phyloP scores from a whole-genome alignment of 2,329 filamentous ascomycete species.

The Lithohypha guttulata region DNA sequence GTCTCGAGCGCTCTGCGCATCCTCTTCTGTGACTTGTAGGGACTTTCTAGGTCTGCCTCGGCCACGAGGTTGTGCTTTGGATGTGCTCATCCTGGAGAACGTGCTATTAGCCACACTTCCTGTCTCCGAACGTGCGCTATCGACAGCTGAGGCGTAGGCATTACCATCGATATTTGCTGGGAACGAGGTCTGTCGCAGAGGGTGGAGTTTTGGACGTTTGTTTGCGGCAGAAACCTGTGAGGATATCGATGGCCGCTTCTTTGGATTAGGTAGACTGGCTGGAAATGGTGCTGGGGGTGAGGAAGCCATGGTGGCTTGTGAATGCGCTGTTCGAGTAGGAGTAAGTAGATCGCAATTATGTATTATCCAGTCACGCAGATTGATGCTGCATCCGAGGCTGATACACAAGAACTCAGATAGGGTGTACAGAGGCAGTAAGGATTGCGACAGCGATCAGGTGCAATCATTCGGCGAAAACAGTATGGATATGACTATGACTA shows the following conservation, averaged over 20 bases:
- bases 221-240: conserved; percentile 27
- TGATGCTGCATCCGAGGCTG: too few species aligned
- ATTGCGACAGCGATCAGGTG: too few species aligned
- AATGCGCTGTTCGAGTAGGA: too few species aligned
- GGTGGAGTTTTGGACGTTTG: conserved; percentile 28
- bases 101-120: conserved; percentile 19
- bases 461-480: too few species aligned
- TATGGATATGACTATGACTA: too few species aligned
- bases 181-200: conserved; percentile 38
- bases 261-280: conserved; percentile 23
- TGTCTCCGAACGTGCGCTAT: conserved; percentile 21
- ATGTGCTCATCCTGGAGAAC: conserved; percentile 14
- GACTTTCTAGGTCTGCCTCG: conserved; percentile 21
- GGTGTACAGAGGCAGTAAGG: too few species aligned
- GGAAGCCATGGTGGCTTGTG: conserved; percentile 20
- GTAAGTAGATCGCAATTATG: too few species aligned
- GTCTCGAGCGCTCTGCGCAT: conserved; percentile 11
- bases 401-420: too few species aligned
- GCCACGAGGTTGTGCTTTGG: conserved; percentile 16
- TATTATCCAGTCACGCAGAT: too few species aligned
- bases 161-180: conserved; percentile 22
- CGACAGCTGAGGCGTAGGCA: conserved; percentile 12
- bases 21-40: conserved; percentile 17
- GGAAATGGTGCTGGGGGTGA: conserved; percentile 20
- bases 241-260: conserved; percentile 34